These are phyloP conservation scores for Starmerella tilneyi DNA, from an alignment of 805 yeast species.

Conservation along the genomic window DNA sequence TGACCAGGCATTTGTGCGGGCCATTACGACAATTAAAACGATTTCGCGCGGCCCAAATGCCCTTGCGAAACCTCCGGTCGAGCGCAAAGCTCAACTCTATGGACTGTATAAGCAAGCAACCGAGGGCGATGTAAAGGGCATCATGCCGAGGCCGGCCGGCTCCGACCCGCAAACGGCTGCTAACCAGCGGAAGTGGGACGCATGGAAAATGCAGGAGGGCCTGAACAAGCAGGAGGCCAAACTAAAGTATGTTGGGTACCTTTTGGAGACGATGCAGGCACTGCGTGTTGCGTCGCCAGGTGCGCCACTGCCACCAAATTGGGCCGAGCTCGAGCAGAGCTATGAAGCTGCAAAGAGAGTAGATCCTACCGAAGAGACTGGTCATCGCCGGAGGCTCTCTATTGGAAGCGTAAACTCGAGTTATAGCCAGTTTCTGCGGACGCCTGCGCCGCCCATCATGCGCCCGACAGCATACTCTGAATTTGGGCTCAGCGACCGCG, in stretches of 20 bases:
- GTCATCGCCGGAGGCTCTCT: slow-evolving; percentile 20
- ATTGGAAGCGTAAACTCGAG: slow-evolving; percentile 20
- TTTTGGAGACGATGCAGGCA: slow-evolving; percentile 55
- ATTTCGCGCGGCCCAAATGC: slow-evolving; percentile 37
- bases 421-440: slow-evolving; percentile 25
- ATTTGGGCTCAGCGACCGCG: slow-evolving; percentile 26
- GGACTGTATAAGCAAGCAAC: slow-evolving; percentile 85
- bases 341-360: slow-evolving; percentile 41
- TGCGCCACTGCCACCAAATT: slow-evolving; percentile 43
- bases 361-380: not conserved
- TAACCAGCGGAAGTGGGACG: slow-evolving; percentile 66
- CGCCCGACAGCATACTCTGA: slow-evolving; percentile 20
- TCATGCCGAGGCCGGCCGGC: slow-evolving; percentile 59
- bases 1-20: slow-evolving; percentile 74
- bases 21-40: slow-evolving; percentile 67
- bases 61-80: slow-evolving; percentile 23
- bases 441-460: slow-evolving; percentile 14
- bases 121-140: slow-evolving; percentile 67
- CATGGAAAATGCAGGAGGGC: slow-evolving; percentile 73
- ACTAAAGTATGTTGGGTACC: slow-evolving; percentile 51
- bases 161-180: slow-evolving; percentile 51
- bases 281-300: slow-evolving; percentile 38
- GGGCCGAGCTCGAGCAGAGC: slow-evolving; percentile 56
- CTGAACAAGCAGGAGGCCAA: slow-evolving; percentile 62
- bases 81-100: slow-evolving; percentile 37